phyloP scores from a whole-genome alignment of 2,329 filamentous ascomycete species.

The Hymenoscyphus scutula region DNA sequence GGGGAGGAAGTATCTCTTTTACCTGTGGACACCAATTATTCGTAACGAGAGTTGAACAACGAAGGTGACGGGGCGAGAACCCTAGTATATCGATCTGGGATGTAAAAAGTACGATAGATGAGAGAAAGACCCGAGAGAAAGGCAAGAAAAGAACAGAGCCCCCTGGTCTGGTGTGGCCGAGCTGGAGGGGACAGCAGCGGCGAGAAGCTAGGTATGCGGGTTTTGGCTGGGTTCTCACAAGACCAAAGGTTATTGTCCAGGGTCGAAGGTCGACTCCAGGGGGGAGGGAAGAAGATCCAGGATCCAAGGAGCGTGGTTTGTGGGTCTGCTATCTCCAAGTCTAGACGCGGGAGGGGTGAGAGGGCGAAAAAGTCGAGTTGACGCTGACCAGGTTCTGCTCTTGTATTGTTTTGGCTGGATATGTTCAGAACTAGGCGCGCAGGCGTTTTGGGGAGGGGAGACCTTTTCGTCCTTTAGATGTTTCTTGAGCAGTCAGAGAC shows the following conservation, averaged over 20 bases:
- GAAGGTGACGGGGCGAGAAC: slow-evolving; percentile 7
- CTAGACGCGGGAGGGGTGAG: neutral
- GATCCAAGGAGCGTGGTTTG: slow-evolving; percentile 3
- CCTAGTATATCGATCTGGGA: slow-evolving; percentile 12
- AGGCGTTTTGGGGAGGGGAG: neutral
- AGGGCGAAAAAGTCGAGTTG: neutral
- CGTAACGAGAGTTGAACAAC: slow-evolving; percentile 8
- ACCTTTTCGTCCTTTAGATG: neutral
- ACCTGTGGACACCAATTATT: neutral
- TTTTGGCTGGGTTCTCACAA: neutral
- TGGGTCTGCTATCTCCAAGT: neutral
- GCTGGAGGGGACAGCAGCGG: neutral
- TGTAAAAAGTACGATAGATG: slow-evolving; percentile 1
- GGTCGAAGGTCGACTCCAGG: neutral
- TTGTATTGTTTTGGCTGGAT: too few species aligned
- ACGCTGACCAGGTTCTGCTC: neutral
- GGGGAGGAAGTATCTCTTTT: neutral
- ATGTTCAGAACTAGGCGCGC: neutral
- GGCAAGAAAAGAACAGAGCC: neutral
- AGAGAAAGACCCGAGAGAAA: neutral
- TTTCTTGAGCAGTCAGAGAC: slow-evolving; percentile 2
- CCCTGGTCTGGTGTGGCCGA: neutral
- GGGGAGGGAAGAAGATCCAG: neutral
- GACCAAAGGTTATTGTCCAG: neutral
- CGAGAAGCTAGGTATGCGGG: slow-evolving; percentile 2